Conservation (phyloP, 2,329 filamentous ascomycete species). For the Tolypocladium tundrense region DNA sequence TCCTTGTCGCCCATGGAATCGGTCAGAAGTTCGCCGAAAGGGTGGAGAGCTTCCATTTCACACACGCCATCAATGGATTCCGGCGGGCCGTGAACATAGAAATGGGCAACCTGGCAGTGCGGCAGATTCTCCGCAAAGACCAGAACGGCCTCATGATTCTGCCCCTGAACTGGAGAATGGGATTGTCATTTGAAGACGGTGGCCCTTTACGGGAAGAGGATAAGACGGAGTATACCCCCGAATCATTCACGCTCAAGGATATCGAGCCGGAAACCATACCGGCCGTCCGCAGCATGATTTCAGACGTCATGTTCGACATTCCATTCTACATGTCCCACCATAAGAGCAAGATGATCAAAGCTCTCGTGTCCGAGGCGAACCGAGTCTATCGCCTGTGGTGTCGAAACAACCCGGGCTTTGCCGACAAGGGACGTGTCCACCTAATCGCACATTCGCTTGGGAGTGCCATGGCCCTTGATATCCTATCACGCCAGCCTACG, state of each 20-base stretch:
- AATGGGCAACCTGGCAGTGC: conserved; percentile 63
- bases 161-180: conserved; percentile 88
- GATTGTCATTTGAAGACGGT: conserved; percentile 76
- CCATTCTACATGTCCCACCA: conserved; percentile 97
- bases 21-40: conserved; percentile 92
- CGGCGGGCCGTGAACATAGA: conserved; percentile 80
- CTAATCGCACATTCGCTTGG: conserved; percentile 89
- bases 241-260: conserved; percentile 62
- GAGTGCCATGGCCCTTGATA: conserved; percentile 87
- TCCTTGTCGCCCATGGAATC: conserved; percentile 90
- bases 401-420: conserved; percentile 80
- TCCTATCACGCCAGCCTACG: conserved; percentile 83
- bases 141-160: conserved; percentile 89
- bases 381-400: conserved; percentile 95
- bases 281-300: conserved; percentile 86
- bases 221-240: conserved; percentile 40
- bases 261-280: conserved; percentile 89
- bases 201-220: conserved; percentile 48
- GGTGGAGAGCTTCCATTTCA: conserved; percentile 95
- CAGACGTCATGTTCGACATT: conserved; percentile 96
- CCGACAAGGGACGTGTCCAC: conserved; percentile 73
- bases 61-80: conserved; percentile 87
- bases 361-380: conserved; percentile 84
- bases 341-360: conserved; percentile 87
- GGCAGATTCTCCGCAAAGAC: conserved; percentile 61